Evolutionary conservation across 2,329 filamentous ascomycete genomes (phyloP).

Genomic region (Trichoderma atroviride): DNA sequence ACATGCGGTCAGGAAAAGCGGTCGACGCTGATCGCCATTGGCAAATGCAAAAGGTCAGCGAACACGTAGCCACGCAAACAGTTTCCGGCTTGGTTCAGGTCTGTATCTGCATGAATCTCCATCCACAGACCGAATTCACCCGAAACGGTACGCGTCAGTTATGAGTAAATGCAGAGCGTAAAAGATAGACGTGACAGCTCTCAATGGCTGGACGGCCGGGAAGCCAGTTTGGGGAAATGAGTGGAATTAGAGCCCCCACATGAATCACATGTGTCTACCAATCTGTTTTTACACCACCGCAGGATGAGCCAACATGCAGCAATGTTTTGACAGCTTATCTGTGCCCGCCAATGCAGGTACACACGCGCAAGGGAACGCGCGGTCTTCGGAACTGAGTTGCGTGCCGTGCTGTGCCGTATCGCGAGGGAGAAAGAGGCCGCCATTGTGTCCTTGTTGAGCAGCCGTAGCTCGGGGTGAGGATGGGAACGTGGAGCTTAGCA

Average conservation of each 20-base stretch:
- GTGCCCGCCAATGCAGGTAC: background rate
- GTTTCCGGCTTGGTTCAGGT: background rate
- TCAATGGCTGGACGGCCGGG: conserved; percentile 1
- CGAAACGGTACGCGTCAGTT: background rate
- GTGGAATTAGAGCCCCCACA: conserved; percentile 3
- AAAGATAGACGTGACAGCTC: background rate
- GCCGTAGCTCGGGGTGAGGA: too few species aligned
- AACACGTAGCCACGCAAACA: background rate
- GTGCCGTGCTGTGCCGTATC: background rate
- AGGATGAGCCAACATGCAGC: background rate
- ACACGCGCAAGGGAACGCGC: background rate
- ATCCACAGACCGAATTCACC: conserved; percentile 1
- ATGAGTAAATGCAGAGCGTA: conserved; percentile 3
- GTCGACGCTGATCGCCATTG: conserved; percentile 16
- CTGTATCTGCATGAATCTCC: background rate
- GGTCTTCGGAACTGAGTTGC: background rate
- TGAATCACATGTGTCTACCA: background rate
- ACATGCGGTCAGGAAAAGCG: conserved; percentile 22
- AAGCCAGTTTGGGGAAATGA: background rate
- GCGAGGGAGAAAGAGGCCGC: background rate
- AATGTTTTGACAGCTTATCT: background rate
- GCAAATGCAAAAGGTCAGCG: background rate
- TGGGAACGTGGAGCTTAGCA: too few species aligned
- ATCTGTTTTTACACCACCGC: background rate
- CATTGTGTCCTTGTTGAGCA: background rate